A percentile compares a stretch with the other conserved stretches of the same genome.
phyloP scores from a whole-genome alignment of 2,329 filamentous ascomycete species.

The Microthyrium microscopicum region DNA sequence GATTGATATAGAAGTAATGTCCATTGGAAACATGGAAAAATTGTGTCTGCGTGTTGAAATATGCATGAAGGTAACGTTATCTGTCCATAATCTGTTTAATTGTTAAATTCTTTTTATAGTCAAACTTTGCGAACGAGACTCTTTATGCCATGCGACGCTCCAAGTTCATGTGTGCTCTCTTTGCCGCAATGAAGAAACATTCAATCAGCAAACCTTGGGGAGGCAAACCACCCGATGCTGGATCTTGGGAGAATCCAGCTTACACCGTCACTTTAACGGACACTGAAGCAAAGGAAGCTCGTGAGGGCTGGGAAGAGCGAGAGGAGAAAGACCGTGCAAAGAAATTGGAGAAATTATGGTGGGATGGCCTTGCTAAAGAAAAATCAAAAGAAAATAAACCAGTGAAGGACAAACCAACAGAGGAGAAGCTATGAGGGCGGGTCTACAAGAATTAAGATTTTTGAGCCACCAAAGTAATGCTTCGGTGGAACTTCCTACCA shows the following conservation, averaged over 20 bases:
- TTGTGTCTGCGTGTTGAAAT: constrained; percentile 19
- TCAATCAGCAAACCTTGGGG: constrained; percentile 1
- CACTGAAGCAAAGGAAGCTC: neutral
- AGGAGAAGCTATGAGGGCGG: neutral
- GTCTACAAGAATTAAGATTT: too few species aligned
- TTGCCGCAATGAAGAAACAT: constrained; percentile 2
- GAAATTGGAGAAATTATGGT: neutral
- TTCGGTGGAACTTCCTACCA: too few species aligned
- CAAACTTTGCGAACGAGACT: constrained; percentile 6
- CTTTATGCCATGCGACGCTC: constrained; percentile 5
- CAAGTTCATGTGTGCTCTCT: constrained; percentile 6
- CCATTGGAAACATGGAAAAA: constrained; percentile 14
- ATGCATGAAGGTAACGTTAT: constrained; percentile 14
- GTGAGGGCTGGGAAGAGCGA: neutral
- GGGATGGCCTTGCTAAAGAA: neutral
- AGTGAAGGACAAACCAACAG: neutral
- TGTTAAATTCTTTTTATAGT: neutral
- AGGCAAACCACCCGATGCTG: constrained; percentile 2
- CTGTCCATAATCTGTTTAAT: neutral
- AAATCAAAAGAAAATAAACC: neutral
- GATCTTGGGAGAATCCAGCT: neutral
- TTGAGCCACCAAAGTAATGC: too few species aligned
- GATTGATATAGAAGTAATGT: constrained; percentile 17
- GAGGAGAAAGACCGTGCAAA: neutral
- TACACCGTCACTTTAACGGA: neutral